phyloP scores from a whole-genome alignment of 331 rosid genomes.

The Acacia pycnantha region DNA sequence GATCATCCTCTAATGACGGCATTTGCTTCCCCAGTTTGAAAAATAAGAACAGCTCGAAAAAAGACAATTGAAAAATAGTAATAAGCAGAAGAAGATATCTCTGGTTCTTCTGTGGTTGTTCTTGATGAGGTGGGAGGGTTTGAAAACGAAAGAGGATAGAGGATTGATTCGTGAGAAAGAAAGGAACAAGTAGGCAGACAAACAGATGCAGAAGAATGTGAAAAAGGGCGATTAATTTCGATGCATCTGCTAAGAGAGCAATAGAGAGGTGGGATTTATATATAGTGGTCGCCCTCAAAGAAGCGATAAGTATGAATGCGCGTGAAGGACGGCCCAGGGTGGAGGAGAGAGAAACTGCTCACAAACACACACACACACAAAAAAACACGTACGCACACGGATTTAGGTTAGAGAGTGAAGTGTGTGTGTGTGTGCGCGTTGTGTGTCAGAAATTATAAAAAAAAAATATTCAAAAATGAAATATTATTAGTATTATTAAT shows the following conservation, averaged over 20 bases:
- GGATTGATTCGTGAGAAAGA: not conserved
- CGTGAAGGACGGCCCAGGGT: constrained; percentile 54
- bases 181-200: not conserved
- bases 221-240: not conserved
- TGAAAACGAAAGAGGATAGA: not conserved
- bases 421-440: not conserved
- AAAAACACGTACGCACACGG: not conserved
- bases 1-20: constrained; percentile 72
- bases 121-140: not conserved
- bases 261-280: constrained; percentile 30
- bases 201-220: constrained; percentile 39
- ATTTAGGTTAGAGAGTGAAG: not conserved
- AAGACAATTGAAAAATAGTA: not conserved
- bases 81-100: not conserved
- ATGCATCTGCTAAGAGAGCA: constrained; percentile 44
- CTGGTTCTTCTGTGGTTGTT: not conserved
- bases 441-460: not conserved
- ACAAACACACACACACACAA: not conserved
- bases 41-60: too few species aligned
- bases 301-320: constrained; percentile 51
- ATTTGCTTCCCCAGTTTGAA: constrained; percentile 30
- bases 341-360: not conserved
- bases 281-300: constrained; percentile 43
- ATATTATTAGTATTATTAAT: too few species aligned
- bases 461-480: not conserved